Evolutionary conservation across 2,329 filamentous ascomycete genomes (phyloP), one percentile per base, ranked within the genome.

Genomic region (Albophoma yamanashiensis): DNA sequence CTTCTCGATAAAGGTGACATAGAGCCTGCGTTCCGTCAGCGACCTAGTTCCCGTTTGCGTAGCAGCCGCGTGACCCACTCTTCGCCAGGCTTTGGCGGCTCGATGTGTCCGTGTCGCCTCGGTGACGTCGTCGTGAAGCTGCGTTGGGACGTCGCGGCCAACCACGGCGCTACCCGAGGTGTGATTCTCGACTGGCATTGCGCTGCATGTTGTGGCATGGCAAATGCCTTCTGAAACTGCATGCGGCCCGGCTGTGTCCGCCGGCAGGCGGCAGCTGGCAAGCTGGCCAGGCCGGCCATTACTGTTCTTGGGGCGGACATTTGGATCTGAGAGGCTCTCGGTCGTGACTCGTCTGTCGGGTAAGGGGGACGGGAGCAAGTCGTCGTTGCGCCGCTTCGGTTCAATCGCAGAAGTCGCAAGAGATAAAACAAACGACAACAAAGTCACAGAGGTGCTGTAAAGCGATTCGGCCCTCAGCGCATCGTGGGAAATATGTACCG

Each of bases 1-100:
- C 75, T 97, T 97, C 74, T 97, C 92, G 66, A 97, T 83, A 72
- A 97, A 97, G 0, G 92, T 96, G 34, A 99, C 83, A 70, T 89
- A 89, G 61, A 96, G 83, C 73, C 92, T 95, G 59, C 15, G 64
- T 15, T 34, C 22, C 17, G 56, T 62, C 55, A 66, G 64, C 43
- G 20, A 61, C 55, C n/a, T 55, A 14, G 14, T 6, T 7, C 5
- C 17, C n/a, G 25, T 39, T 45, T n/a, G 7, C 9, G 36, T 57
- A 40, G 15, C n/a, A 25, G 25, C 36, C 20, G 31, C 14, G 31
- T n/a, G 8, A 76, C 88, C 70, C 79, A 95, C 91, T 97, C 94
- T 81, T 97, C 91, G 56, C 94, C 94, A 0, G 91, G 84, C 75
- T 92, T 93, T 2, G 94, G 93, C 38, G 89, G 83, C 60, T 87